Conservation (phyloP, 768 basidiomycete genomes). For the Postia placenta region DNA sequence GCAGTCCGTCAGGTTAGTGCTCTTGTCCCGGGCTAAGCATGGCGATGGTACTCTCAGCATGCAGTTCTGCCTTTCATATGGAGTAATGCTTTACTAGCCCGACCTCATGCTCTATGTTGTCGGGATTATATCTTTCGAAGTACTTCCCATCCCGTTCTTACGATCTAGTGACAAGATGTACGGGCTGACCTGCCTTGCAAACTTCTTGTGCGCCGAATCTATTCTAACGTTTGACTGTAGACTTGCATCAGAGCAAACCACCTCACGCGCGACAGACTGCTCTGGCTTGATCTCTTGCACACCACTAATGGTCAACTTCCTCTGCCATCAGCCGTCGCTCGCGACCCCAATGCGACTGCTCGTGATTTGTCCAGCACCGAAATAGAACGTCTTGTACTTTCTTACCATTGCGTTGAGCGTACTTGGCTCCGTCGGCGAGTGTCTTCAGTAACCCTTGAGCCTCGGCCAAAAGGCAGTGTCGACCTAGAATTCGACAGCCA, state of each 20-base stretch:
- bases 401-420: conserved; percentile 1
- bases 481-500: conserved; percentile 1
- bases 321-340: conserved; percentile 9
- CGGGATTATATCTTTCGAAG: background rate
- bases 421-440: conserved; percentile 13
- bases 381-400: conserved; percentile 7
- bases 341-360: background rate
- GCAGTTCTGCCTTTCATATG: too few relatives aligned
- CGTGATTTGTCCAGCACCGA: background rate
- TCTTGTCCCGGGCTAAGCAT: too few relatives aligned
- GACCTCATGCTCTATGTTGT: too few relatives aligned
- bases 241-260: conserved; percentile 11
- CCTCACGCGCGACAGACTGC: conserved; percentile 12
- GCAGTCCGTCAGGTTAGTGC: conserved; percentile 17
- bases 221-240: conserved; percentile 4
- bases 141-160: background rate
- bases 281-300: conserved; percentile 17
- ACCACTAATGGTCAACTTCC: conserved; percentile 6
- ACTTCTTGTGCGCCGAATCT: too few relatives aligned
- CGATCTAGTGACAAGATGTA: too few relatives aligned
- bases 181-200: too few relatives aligned
- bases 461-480: conserved; percentile 5
- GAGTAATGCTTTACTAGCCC: too few relatives aligned
- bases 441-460: conserved; percentile 4
- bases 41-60: too few relatives aligned